A percentile compares a stretch with the other conserved stretches of the same genome.
Conservation (phyloP, 495 filamentous ascomycete species). For the Clohesyomyces aquaticus region DNA sequence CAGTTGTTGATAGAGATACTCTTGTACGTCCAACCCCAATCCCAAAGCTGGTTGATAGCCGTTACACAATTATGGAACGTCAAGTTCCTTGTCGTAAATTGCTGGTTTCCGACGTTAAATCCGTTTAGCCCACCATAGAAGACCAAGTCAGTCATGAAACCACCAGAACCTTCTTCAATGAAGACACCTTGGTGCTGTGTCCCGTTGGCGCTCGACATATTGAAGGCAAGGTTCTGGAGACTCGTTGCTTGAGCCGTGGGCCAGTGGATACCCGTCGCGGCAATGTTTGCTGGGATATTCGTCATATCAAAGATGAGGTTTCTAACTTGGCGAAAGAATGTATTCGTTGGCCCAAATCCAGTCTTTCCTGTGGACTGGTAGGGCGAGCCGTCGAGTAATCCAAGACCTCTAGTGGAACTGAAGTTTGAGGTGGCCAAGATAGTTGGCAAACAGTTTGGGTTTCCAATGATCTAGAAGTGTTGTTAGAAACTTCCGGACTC, state of each 20-base stretch:
- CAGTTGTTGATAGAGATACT: constrained; percentile 47
- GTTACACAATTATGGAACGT: constrained; percentile 66
- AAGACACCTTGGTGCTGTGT: constrained; percentile 86
- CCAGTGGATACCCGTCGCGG: constrained; percentile 75
- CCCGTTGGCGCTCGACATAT: constrained; percentile 66
- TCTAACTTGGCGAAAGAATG: constrained; percentile 77
- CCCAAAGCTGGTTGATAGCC: constrained; percentile 62
- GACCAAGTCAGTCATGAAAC: constrained; percentile 64
- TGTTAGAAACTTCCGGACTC: not conserved
- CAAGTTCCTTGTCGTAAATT: constrained; percentile 78
- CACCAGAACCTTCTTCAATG: constrained; percentile 75
- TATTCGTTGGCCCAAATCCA: constrained; percentile 60
- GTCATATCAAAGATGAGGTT: constrained; percentile 80
- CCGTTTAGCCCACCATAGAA: constrained; percentile 76
- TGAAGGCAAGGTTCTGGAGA: constrained; percentile 77
- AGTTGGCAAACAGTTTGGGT: constrained; percentile 64
- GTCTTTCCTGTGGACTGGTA: constrained; percentile 37
- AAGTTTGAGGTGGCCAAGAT: constrained; percentile 69
- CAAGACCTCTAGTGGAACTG: constrained; percentile 54
- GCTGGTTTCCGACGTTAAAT: constrained; percentile 72
- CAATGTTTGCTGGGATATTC: constrained; percentile 56
- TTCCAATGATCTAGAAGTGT: constrained; percentile 44
- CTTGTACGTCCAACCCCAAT: constrained; percentile 63
- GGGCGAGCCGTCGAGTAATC: constrained; percentile 59
- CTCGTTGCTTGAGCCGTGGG: constrained; percentile 71